A percentile compares a stretch with the other conserved stretches of the same genome.
phyloP scores from a whole-genome alignment of 2,329 filamentous ascomycete genomes.

The Teratosphaeria zuluensis region DNA sequence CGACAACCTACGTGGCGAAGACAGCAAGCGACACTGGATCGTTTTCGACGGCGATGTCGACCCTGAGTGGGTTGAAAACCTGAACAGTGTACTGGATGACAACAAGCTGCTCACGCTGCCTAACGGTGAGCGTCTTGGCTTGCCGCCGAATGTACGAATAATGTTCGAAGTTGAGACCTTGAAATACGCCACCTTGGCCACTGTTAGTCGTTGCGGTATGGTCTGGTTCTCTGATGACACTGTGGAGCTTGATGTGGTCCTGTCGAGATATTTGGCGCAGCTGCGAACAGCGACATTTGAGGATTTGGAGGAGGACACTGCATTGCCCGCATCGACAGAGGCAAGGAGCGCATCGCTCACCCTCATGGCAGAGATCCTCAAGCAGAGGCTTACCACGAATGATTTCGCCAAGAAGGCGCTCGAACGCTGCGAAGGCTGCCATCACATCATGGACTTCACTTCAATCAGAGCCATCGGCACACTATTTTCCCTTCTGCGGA shows the following conservation, averaged over 20 bases:
- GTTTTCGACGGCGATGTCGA: slow-evolving; percentile 99
- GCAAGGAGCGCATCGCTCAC: slow-evolving; percentile 63
- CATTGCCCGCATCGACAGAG: slow-evolving; percentile 49
- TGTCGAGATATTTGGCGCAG: slow-evolving; percentile 78
- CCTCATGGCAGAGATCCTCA: slow-evolving; percentile 69
- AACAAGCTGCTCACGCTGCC: slow-evolving; percentile 96
- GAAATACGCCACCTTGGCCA: slow-evolving; percentile 93
- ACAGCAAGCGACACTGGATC: slow-evolving; percentile 96
- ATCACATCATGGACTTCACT: slow-evolving; percentile 98
- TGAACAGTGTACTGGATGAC: slow-evolving; percentile 98
- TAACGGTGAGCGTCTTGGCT: slow-evolving; percentile 92
- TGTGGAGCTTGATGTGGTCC: slow-evolving; percentile 85
- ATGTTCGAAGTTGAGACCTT: slow-evolving; percentile 99
- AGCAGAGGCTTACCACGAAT: slow-evolving; percentile 65
- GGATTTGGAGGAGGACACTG: slow-evolving; percentile 86
- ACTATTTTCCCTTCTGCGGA: slow-evolving; percentile 90
- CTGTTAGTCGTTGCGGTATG: slow-evolving; percentile 99
- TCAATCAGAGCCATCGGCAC: slow-evolving; percentile 83
- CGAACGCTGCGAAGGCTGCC: slow-evolving; percentile 64
- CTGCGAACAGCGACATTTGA: slow-evolving; percentile 80
- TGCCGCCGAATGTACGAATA: slow-evolving; percentile 91
- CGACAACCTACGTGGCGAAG: slow-evolving; percentile 94
- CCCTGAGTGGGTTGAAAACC: slow-evolving; percentile 98
- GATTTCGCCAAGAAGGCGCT: slow-evolving; percentile 73
- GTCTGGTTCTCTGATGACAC: slow-evolving; percentile 99